phyloP scores from a whole-genome alignment of 345 rosid species.

The Euphorbia lathyris region DNA sequence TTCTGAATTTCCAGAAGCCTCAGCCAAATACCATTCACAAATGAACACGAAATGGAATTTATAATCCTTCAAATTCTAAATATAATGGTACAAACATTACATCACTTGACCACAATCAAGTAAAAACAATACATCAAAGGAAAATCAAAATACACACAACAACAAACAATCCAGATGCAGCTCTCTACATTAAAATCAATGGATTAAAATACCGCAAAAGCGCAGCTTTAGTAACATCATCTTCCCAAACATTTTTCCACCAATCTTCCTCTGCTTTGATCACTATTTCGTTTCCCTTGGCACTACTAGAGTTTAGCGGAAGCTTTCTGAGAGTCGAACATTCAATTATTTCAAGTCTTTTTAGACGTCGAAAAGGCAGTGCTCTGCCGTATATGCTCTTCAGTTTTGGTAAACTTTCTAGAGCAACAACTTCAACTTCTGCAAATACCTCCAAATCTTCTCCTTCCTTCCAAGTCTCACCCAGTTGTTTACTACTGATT shows the following conservation, averaged over 20 bases:
- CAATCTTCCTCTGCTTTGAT: background rate
- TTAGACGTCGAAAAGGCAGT: background rate
- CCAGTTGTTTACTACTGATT: background rate
- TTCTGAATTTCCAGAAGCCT: no score
- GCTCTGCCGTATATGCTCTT: background rate
- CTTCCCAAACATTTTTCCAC: background rate
- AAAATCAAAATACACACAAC: background rate
- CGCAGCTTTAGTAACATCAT: background rate
- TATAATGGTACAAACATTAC: background rate
- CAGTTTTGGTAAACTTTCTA: background rate
- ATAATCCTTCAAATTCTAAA: no score
- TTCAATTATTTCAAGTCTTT: background rate
- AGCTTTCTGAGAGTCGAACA: background rate
- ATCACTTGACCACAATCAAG: background rate
- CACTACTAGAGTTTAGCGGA: background rate
- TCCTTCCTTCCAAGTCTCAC: background rate
- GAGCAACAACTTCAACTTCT: constrained; percentile 1
- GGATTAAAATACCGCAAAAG: background rate
- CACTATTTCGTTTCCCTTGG: background rate
- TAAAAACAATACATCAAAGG: background rate
- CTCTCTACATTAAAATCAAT: background rate
- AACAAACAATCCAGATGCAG: background rate
- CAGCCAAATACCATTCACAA: background rate
- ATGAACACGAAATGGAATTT: background rate
- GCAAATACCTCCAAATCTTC: background rate